A percentile compares a stretch with the other conserved stretches of the same genome.
Conservation (phyloP, 2,329 filamentous ascomycete species). For the Bipolaris cookei region DNA sequence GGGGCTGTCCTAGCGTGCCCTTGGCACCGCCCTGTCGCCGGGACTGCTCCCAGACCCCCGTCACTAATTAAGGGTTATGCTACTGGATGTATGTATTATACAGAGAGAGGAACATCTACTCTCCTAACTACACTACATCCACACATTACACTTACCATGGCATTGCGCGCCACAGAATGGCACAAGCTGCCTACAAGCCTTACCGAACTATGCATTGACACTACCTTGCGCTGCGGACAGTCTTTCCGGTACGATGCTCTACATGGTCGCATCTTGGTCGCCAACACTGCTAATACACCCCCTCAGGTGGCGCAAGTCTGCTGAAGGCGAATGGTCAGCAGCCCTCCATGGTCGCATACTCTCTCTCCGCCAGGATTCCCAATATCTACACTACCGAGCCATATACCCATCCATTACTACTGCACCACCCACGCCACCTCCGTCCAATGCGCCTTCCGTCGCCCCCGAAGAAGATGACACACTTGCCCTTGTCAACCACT, state of each 20-base stretch:
- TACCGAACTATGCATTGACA: conserved; percentile 90
- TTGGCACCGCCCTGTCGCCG: conserved; percentile 25
- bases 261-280: not conserved
- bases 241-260: conserved; percentile 70
- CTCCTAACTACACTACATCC: not conserved
- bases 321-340: conserved; percentile 84
- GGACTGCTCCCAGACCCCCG: conserved; percentile 8
- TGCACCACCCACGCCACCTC: conserved; percentile 47
- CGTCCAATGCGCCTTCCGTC: conserved; percentile 46
- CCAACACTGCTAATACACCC: conserved; percentile 13
- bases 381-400: conserved; percentile 79
- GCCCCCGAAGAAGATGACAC: conserved; percentile 68
- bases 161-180: conserved; percentile 74
- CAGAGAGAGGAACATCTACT: conserved; percentile 6
- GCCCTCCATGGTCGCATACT: conserved; percentile 84
- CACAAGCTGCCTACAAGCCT: conserved; percentile 81
- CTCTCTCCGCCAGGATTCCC: conserved; percentile 80
- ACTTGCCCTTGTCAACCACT: conserved; percentile 75
- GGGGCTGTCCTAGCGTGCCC: conserved; percentile 21
- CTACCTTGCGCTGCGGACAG: conserved; percentile 91
- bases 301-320: conserved; percentile 80
- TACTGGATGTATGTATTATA: no score
- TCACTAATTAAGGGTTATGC: not conserved
- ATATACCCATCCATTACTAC: conserved; percentile 58
- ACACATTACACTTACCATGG: conserved; percentile 39